Evolutionary conservation across 2,329 filamentous ascomycete genomes (phyloP).

Genomic region (Curvularia spicifera): DNA sequence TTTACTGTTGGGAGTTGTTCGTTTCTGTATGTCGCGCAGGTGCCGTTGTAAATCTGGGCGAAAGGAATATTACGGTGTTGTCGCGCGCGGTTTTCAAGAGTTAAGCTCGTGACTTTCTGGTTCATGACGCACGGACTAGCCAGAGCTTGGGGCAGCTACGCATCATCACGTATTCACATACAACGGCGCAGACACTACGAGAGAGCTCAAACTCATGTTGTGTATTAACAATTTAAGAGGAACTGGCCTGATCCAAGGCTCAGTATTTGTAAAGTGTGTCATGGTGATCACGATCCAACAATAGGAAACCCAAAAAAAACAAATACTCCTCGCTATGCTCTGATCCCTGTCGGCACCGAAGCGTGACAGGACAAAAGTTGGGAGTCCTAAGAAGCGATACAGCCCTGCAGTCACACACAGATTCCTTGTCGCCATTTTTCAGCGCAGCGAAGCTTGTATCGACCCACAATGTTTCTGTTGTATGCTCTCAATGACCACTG

Average conservation of each 20-base stretch:
- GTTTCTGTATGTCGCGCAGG: not conserved
- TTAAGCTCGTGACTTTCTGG: constrained; percentile 9
- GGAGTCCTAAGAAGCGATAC: not conserved
- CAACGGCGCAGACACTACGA: not conserved
- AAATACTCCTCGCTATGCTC: constrained; percentile 41
- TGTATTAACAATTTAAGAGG: not conserved
- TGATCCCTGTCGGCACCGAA: constrained; percentile 1
- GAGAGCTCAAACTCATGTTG: not conserved
- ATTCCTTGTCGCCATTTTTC: not conserved
- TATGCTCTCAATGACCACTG: not conserved
- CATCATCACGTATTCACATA: not conserved
- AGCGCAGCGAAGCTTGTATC: not conserved
- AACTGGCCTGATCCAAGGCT: not conserved
- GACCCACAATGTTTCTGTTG: not conserved
- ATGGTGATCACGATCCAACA: not conserved
- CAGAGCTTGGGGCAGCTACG: constrained; percentile 1
- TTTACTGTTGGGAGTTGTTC: not conserved
- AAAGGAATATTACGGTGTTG: not conserved
- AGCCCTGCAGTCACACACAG: not conserved
- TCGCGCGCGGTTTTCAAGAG: constrained; percentile 5
- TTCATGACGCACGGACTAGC: constrained; percentile 14
- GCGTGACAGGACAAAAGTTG: not conserved
- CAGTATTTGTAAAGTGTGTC: not conserved
- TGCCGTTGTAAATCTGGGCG: not conserved
- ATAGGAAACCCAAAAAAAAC: constrained; percentile 8